Conservation (phyloP, 202 grass and related monocot species). For the Setaria viridis region DNA sequence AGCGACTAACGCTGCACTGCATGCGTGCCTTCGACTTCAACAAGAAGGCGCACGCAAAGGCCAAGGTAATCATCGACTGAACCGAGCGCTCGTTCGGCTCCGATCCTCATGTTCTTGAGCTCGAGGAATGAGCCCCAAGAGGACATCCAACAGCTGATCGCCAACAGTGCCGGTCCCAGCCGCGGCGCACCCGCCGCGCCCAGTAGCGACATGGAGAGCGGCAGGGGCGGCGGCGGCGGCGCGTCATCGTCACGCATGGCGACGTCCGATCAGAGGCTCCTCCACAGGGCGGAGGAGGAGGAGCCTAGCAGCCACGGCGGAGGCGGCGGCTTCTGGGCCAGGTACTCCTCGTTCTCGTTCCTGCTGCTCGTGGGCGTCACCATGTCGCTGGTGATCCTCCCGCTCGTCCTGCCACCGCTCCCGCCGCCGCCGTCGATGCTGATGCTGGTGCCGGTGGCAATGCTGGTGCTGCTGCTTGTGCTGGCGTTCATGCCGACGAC, state of each 20-base stretch:
- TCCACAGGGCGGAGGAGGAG: not conserved
- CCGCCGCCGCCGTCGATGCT: slow-evolving; percentile 79
- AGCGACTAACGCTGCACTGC: not conserved
- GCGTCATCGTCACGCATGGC: slow-evolving; percentile 2
- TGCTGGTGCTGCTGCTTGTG: slow-evolving; percentile 67
- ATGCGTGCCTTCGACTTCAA: slow-evolving; percentile 27
- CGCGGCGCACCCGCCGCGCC: not conserved
- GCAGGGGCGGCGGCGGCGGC: slow-evolving; percentile 2
- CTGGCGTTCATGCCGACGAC: slow-evolving; percentile 72
- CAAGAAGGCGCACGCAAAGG: slow-evolving; percentile 28
- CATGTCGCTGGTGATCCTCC: slow-evolving; percentile 68
- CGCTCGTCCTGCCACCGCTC: slow-evolving; percentile 77
- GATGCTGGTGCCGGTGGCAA: slow-evolving; percentile 72
- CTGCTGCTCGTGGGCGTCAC: slow-evolving; percentile 67
- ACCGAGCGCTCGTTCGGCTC: not conserved
- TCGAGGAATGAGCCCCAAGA: slow-evolving; percentile 34
- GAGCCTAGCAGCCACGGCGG: not conserved
- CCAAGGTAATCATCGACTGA: not conserved
- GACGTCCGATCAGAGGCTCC: slow-evolving; percentile 1
- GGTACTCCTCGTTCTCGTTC: slow-evolving; percentile 54
- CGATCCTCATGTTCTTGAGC: slow-evolving; percentile 47
- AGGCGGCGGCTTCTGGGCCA: not conserved
- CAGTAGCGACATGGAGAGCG: slow-evolving; percentile 47
- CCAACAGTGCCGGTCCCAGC: not conserved
- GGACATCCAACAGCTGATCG: slow-evolving; percentile 49